A percentile compares a stretch with the other conserved stretches of the same genome.
These are phyloP conservation scores for Pythium oligandrum DNA, from an alignment of 352 stramenopile genomes.

Conservation along the genomic window DNA sequence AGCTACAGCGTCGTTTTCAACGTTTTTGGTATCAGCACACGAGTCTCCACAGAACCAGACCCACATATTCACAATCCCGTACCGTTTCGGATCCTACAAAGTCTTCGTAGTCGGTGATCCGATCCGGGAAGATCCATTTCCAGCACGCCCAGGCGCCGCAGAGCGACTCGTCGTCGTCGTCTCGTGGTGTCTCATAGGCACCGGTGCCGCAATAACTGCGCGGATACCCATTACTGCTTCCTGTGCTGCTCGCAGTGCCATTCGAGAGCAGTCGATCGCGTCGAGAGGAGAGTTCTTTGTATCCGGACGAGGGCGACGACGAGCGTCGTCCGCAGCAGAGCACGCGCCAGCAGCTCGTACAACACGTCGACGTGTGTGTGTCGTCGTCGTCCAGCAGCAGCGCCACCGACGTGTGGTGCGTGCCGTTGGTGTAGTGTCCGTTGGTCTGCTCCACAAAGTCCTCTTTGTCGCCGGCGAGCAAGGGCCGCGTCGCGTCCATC, in stretches of 20 bases:
- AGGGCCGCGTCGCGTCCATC: slow-evolving; percentile 48
- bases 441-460: too few species aligned
- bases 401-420: neutral
- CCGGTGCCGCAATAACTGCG: too few species aligned
- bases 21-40: neutral
- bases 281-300: slow-evolving; percentile 9
- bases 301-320: slow-evolving; percentile 8
- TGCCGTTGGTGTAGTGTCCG: too few species aligned
- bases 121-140: slow-evolving; percentile 57
- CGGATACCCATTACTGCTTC: neutral
- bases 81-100: slow-evolving; percentile 57
- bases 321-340: slow-evolving; percentile 8
- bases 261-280: slow-evolving; percentile 10
- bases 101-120: slow-evolving; percentile 57
- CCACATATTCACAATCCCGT: neutral
- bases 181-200: neutral
- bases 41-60: too few species aligned
- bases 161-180: slow-evolving; percentile 1
- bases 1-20: slow-evolving; percentile 17
- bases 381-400: slow-evolving; percentile 5
- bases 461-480: slow-evolving; percentile 30
- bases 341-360: slow-evolving; percentile 6
- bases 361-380: neutral
- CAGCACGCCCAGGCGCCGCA: slow-evolving; percentile 51
- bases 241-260: slow-evolving; percentile 9